Percentiles rank a stretch among this genome's conserved stretches.
phyloP scores from a whole-genome alignment of 2,329 filamentous ascomycete species.

The Orbilia javanica region DNA sequence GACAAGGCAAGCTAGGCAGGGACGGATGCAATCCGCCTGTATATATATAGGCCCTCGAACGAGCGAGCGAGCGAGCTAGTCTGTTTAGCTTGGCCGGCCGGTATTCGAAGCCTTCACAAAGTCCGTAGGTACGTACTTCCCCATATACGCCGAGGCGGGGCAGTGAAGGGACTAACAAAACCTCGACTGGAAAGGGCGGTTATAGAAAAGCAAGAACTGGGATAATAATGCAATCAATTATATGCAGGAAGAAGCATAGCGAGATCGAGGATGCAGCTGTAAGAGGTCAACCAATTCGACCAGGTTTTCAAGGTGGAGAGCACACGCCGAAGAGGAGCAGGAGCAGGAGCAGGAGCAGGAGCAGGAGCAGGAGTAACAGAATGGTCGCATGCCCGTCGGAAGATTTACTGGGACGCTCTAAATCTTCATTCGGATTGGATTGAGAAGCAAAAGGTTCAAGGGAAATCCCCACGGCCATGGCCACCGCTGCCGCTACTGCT shows the following conservation, averaged over 20 bases:
- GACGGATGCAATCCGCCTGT: slow-evolving; percentile 35
- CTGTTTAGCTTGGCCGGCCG: slow-evolving; percentile 17
- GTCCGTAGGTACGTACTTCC: slow-evolving; percentile 29
- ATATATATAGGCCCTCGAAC: slow-evolving; percentile 20
- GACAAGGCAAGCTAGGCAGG: slow-evolving; percentile 56
- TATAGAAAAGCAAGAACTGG: slow-evolving; percentile 50
- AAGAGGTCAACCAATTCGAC: slow-evolving; percentile 25
- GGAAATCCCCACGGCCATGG: slow-evolving; percentile 28
- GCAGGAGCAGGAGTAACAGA: no score
- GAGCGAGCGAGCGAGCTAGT: slow-evolving; percentile 3
- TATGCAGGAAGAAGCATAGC: slow-evolving; percentile 54
- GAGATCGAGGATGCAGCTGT: slow-evolving; percentile 55
- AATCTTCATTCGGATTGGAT: slow-evolving; percentile 34
- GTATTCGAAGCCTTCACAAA: slow-evolving; percentile 24
- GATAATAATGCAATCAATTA: slow-evolving; percentile 45
- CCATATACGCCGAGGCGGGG: slow-evolving; percentile 38
- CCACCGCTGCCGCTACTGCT: not conserved
- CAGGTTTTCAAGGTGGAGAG: slow-evolving; percentile 48
- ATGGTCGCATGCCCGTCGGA: slow-evolving; percentile 42
- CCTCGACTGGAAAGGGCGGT: slow-evolving; percentile 47
- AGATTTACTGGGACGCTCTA: slow-evolving; percentile 39
- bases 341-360: no score
- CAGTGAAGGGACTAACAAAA: slow-evolving; percentile 29
- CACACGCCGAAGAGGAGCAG: slow-evolving; percentile 41
- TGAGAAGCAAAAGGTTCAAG: slow-evolving; percentile 21